Evolutionary conservation across 2,329 filamentous ascomycete species (phyloP), one percentile per base, ranked within the genome.

Genomic region (Beauveria brongniartii): DNA sequence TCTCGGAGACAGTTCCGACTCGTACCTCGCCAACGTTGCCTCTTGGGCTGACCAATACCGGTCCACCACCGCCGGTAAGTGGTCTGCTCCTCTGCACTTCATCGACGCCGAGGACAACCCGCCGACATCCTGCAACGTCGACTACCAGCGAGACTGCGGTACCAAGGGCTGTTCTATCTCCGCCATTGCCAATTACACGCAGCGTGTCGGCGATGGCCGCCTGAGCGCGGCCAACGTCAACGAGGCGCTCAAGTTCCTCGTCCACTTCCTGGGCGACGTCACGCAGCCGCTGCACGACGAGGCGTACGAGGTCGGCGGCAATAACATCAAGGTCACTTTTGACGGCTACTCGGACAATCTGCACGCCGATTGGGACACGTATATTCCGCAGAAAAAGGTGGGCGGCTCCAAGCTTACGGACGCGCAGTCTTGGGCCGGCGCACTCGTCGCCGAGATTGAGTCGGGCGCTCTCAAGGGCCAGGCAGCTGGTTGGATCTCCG

Each of bases 281-380:
- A 79, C 81, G 58, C 79, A 83, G 69, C 81, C 81, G 1, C 73
- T 83, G 6, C 81, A 83, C 69, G 78, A 77, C 65, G 80, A 83
- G 68, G 75, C 76, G 10, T 74, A 81, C 58, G 74, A 78, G 37
- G 67, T 76, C 0, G 84, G 84, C 44, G 84, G 82, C 3, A 61
- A 61, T 37, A 6, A 56, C 22, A 61, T 61, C 59, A 56, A 61
- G 16, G 59, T 61, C 44, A 61, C 85, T n/a, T 61, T 61, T 55
- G 59, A 34, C 44, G 59, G 77, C 16, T 73, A 77, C 26, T 66
- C 68, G 43, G 81, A 80, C 30, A 87, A 88, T 68, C 75, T 88
- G 6, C 85, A 87, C 69, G 69, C 80, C 5, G 76, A 82, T 55
- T 87, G 84, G 85, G 85, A 87, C 68, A 82, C 79, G 6, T 73